Conservation (phyloP, 202 grass and related monocot genomes). For the Carex arenaria region DNA sequence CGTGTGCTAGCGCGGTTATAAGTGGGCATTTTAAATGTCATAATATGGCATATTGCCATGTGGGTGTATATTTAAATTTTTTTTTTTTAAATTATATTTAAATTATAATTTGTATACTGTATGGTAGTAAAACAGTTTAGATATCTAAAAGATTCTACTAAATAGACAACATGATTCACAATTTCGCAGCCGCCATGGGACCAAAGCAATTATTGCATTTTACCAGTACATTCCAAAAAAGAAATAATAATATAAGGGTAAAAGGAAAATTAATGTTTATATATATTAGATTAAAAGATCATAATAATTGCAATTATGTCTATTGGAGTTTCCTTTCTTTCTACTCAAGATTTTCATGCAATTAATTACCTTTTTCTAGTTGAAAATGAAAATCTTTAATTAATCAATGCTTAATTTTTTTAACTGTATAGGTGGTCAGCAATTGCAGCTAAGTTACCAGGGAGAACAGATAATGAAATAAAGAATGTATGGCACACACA, state of each 20-base stretch:
- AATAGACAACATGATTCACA: conserved; percentile 6
- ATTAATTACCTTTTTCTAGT: neutral
- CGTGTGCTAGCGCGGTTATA: neutral
- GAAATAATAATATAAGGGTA: neutral
- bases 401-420: conserved; percentile 21
- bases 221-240: neutral
- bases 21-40: neutral
- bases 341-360: neutral
- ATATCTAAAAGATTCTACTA: conserved; percentile 6
- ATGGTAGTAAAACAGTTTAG: too few species aligned
- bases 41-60: neutral
- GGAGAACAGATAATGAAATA: conserved; percentile 91
- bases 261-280: neutral
- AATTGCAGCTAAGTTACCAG: conserved; percentile 69
- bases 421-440: conserved; percentile 60
- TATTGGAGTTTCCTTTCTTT: neutral
- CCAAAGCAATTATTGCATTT: neutral
- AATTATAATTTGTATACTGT: too few species aligned
- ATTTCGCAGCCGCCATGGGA: neutral
- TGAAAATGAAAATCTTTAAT: conserved; percentile 10
- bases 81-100: too few species aligned
- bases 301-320: neutral
- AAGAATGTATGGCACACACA: conserved; percentile 97
- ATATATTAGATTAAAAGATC: neutral
- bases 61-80: neutral